Conservation (phyloP, 164 flowering plant genomes). For the Berberis vulgaris region DNA sequence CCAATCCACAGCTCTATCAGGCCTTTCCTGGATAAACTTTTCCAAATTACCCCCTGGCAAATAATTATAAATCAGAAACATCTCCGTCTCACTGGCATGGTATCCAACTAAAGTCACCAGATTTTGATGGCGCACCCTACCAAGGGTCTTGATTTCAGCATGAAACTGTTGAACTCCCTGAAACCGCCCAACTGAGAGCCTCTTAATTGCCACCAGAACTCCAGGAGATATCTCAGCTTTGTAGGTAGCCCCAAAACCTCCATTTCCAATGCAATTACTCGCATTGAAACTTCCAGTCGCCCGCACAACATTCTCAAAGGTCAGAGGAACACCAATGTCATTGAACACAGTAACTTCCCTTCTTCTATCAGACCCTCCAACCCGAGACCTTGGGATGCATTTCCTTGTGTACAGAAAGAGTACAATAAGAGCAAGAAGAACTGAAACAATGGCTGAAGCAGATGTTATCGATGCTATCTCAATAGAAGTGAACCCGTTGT, state of each 20-base stretch:
- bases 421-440: conserved; percentile 57
- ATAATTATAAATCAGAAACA: conserved; percentile 83
- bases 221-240: conserved; percentile 81
- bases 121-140: conserved; percentile 70
- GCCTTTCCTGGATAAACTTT: conserved; percentile 73
- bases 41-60: conserved; percentile 86
- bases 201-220: conserved; percentile 62
- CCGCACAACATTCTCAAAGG: conserved; percentile 63
- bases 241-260: conserved; percentile 94
- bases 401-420: conserved; percentile 65
- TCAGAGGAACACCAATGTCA: conserved; percentile 62
- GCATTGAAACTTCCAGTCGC: conserved; percentile 76
- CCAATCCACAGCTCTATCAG: conserved; percentile 73
- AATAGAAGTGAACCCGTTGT: conserved; percentile 47
- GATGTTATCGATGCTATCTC: conserved; percentile 81
- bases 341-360: conserved; percentile 61
- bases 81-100: conserved; percentile 86
- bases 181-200: conserved; percentile 79
- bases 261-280: conserved; percentile 82
- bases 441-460: conserved; percentile 76
- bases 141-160: conserved; percentile 85
- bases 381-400: conserved; percentile 45
- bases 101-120: conserved; percentile 83
- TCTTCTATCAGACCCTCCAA: conserved; percentile 38
- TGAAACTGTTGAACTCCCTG: conserved; percentile 83